Conservation (phyloP, 805 yeast species). For the Ogataea zsoltii region DNA sequence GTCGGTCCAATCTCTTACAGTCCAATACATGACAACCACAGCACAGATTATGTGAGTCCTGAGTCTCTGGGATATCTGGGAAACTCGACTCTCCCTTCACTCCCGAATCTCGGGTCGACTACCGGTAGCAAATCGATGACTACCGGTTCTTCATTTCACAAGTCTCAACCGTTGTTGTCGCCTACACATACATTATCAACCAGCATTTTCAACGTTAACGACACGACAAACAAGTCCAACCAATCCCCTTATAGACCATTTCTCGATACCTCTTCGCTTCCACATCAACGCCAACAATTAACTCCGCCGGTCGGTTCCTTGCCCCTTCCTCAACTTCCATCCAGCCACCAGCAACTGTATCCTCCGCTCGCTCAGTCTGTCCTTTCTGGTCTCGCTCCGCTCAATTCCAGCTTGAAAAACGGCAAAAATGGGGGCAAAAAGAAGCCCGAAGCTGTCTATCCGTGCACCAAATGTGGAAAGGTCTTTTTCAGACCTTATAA, state of each 20-base stretch:
- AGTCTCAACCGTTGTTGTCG: slow-evolving; percentile 2
- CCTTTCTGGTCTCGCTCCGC: not conserved
- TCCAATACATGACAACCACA: slow-evolving; percentile 1
- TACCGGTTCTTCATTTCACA: not conserved
- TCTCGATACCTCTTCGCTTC: not conserved
- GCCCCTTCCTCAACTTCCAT: slow-evolving; percentile 4
- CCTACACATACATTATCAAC: slow-evolving; percentile 3
- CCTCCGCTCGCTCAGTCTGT: slow-evolving; percentile 5
- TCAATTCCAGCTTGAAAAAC: not conserved
- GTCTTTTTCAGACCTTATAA: slow-evolving; percentile 50
- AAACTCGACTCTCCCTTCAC: slow-evolving; percentile 1
- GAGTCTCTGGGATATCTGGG: slow-evolving; percentile 5
- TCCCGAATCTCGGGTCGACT: slow-evolving; percentile 1
- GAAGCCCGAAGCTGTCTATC: slow-evolving; percentile 25
- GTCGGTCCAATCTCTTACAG: not conserved
- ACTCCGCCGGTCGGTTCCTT: not conserved
- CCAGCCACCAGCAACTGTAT: slow-evolving; percentile 4
- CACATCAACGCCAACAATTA: slow-evolving; percentile 4
- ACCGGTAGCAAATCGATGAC: not conserved
- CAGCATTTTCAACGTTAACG: not conserved
- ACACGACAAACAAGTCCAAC: not conserved
- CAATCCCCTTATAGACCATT: not conserved
- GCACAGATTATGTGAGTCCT: slow-evolving; percentile 2
- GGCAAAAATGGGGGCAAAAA: not conserved
- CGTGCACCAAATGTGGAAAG: slow-evolving; percentile 46